These are phyloP conservation scores for Rosa chinensis DNA, from an alignment of 306 rosid genomes.

Conservation along the genomic window DNA sequence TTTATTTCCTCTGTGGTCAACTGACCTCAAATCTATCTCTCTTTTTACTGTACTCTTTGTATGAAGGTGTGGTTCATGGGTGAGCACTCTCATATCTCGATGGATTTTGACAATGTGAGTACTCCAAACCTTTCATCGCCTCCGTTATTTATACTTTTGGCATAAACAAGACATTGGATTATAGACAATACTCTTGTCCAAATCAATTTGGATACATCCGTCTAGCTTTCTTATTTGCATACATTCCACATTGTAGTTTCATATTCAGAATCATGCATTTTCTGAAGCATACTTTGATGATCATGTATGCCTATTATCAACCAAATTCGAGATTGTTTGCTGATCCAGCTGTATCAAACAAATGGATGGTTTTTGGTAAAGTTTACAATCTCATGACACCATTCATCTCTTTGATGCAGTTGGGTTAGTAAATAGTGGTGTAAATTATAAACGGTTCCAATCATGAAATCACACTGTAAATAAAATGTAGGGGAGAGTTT, in stretches of 20 bases:
- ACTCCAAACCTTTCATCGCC: conserved; percentile 21
- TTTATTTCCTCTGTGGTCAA: conserved; percentile 12
- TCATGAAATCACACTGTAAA: background rate
- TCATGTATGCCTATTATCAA: background rate
- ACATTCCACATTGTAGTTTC: background rate
- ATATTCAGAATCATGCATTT: background rate
- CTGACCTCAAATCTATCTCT: conserved; percentile 18
- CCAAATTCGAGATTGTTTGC: background rate
- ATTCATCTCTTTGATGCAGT: background rate
- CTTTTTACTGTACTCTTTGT: conserved; percentile 20
- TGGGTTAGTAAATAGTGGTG: background rate
- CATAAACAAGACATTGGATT: conserved; percentile 11
- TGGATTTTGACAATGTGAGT: conserved; percentile 88
- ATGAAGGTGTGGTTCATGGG: conserved; percentile 88
- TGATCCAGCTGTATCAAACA: background rate
- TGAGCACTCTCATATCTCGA: conserved; percentile 83
- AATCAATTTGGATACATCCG: background rate
- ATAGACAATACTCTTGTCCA: background rate
- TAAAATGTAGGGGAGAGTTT: background rate
- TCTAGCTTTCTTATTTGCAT: background rate
- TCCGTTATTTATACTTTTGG: conserved; percentile 22
- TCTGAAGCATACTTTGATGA: background rate
- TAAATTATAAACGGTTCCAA: background rate
- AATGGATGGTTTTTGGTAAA: background rate
- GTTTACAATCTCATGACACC: background rate